Evolutionary conservation across 306 rosid genomes (phyloP).

Genomic region (Vigna nakashimae): DNA sequence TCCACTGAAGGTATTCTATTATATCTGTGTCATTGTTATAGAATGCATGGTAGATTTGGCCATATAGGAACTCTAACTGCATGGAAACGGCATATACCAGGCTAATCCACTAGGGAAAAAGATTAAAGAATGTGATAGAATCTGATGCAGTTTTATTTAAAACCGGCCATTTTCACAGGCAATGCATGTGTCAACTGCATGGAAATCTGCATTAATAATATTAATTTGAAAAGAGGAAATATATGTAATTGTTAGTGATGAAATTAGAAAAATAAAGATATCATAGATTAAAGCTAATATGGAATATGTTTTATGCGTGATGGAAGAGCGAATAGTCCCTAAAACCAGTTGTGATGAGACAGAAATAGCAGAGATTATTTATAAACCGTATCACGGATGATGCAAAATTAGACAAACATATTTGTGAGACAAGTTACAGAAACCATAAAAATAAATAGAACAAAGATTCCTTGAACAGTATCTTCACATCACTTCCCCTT

Average conservation of each 20-base stretch:
- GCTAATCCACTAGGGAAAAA: slow-evolving; percentile 35
- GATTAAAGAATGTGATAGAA: slow-evolving; percentile 32
- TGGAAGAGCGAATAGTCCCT: slow-evolving; percentile 21
- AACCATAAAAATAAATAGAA: slow-evolving; percentile 40
- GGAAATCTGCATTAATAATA: slow-evolving; percentile 42
- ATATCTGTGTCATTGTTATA: background rate
- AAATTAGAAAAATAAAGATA: slow-evolving; percentile 28
- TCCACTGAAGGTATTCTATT: background rate
- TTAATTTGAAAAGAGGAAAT: slow-evolving; percentile 40
- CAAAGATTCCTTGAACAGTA: slow-evolving; percentile 58
- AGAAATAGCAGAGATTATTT: slow-evolving; percentile 1
- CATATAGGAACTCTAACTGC: slow-evolving; percentile 43
- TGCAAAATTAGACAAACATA: slow-evolving; percentile 37
- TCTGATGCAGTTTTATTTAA: slow-evolving; percentile 45
- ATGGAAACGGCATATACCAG: slow-evolving; percentile 56
- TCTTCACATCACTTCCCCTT: slow-evolving; percentile 53
- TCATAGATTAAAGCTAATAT: slow-evolving; percentile 52
- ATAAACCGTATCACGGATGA: slow-evolving; percentile 38
- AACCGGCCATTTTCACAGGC: slow-evolving; percentile 41
- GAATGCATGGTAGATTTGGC: slow-evolving; percentile 33
- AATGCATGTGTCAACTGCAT: slow-evolving; percentile 48
- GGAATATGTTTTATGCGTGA: slow-evolving; percentile 47
- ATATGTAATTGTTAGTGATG: slow-evolving; percentile 39
- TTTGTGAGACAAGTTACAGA: slow-evolving; percentile 30
- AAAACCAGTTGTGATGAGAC: slow-evolving; percentile 40